phyloP scores from a whole-genome alignment of 257 asterid species.

The Oldenlandia corymbosa region DNA sequence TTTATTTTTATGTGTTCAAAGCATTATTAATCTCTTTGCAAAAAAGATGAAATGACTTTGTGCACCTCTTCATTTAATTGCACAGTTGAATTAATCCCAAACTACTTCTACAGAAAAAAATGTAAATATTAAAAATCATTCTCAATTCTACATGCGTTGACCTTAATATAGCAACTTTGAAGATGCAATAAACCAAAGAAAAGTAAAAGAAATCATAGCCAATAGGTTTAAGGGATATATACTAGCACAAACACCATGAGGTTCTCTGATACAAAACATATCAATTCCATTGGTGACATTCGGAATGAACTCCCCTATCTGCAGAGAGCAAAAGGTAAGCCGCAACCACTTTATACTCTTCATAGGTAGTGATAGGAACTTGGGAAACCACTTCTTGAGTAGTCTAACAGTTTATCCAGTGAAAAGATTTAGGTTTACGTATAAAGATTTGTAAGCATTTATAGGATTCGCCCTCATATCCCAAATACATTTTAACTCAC shows the following conservation, averaged over 20 bases:
- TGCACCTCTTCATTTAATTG: background rate
- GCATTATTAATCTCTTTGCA: too few relatives aligned
- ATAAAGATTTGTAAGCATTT: background rate
- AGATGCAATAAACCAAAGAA: too few relatives aligned
- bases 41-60: too few relatives aligned
- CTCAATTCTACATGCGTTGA: slow-evolving; percentile 17
- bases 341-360: slow-evolving; percentile 39
- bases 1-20: background rate
- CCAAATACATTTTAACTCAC: slow-evolving; percentile 21
- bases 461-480: background rate
- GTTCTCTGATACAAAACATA: slow-evolving; percentile 36
- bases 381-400: slow-evolving; percentile 42
- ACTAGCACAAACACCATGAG: slow-evolving; percentile 53
- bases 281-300: slow-evolving; percentile 37
- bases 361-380: slow-evolving; percentile 38
- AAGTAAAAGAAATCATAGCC: slow-evolving; percentile 33
- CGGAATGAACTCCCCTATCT: slow-evolving; percentile 37
- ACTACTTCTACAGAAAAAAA: background rate
- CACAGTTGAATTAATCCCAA: background rate
- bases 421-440: background rate
- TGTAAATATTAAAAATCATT: background rate
- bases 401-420: slow-evolving; percentile 25
- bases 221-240: slow-evolving; percentile 32
- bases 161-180: too few relatives aligned
- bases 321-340: slow-evolving; percentile 33